Conservation (phyloP, 805 yeast species). For the Saturnispora diversa region DNA sequence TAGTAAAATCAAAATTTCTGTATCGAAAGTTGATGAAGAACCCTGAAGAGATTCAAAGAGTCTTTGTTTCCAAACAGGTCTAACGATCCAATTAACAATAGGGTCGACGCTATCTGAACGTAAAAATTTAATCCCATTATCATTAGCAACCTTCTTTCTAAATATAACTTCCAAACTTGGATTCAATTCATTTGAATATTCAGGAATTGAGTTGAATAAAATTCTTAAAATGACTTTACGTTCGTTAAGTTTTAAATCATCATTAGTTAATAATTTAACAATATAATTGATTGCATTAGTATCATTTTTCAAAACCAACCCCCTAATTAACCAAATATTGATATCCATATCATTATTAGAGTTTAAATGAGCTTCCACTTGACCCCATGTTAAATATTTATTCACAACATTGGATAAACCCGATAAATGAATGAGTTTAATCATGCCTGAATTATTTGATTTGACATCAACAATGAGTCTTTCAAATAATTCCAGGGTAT, state of each 20-base stretch:
- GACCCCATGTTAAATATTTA: conserved; percentile 11
- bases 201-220: conserved; percentile 12
- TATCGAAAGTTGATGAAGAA: conserved; percentile 10
- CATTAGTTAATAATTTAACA: conserved; percentile 3
- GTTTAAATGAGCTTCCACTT: background rate
- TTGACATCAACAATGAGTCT: too few species aligned
- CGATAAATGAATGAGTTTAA: conserved; percentile 9
- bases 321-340: conserved; percentile 13
- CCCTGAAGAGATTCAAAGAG: conserved; percentile 58
- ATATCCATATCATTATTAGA: conserved; percentile 2
- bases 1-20: conserved; percentile 35
- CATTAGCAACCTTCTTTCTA: background rate
- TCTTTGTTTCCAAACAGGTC: conserved; percentile 72
- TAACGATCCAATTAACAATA: conserved; percentile 48
- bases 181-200: background rate
- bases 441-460: too few species aligned
- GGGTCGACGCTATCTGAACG: conserved; percentile 15
- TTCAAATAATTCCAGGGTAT: background rate
- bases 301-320: conserved; percentile 14
- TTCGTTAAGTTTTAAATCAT: background rate
- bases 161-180: background rate
- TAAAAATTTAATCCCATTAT: background rate
- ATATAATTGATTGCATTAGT: conserved; percentile 6
- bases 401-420: conserved; percentile 12
- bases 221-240: conserved; percentile 10